phyloP scores from a whole-genome alignment of 139 green algal species.

The Coccomyxa sp. region DNA sequence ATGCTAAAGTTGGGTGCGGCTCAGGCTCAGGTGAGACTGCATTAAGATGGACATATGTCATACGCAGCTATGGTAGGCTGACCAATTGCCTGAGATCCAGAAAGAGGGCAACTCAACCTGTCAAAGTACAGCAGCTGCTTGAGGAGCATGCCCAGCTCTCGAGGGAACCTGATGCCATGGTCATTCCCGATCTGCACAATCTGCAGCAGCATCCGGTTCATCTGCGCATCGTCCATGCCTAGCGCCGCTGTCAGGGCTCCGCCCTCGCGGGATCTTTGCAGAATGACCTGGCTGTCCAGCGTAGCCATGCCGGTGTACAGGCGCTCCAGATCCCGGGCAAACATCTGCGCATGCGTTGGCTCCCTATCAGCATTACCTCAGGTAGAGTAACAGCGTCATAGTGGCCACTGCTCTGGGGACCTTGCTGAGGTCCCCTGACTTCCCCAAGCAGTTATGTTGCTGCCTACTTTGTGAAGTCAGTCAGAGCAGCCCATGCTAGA shows the following conservation, averaged over 20 bases:
- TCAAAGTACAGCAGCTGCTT: conserved; percentile 98
- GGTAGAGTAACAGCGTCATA: conserved; percentile 3
- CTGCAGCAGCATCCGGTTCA: conserved; percentile 76
- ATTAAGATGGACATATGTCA: too few relatives aligned
- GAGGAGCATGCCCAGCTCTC: conserved; percentile 94
- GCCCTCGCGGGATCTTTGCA: not conserved
- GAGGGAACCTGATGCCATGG: conserved; percentile 87
- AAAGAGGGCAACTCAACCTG: conserved; percentile 84
- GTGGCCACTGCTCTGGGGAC: not conserved
- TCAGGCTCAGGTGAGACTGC: too few relatives aligned
- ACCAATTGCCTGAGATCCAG: conserved; percentile 57
- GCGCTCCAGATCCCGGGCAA: conserved; percentile 64
- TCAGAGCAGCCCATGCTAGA: not conserved
- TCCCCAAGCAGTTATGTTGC: not conserved
- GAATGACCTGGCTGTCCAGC: conserved; percentile 29
- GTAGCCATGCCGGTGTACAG: conserved; percentile 56
- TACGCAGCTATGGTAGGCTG: too few relatives aligned
- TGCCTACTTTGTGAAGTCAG: not conserved
- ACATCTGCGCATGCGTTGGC: conserved; percentile 32
- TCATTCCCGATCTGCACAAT: conserved; percentile 80
- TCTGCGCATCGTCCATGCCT: conserved; percentile 68
- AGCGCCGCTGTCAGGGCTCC: conserved; percentile 46
- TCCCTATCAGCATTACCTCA: conserved; percentile 13
- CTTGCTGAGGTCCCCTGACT: too few relatives aligned
- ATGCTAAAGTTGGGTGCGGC: too few relatives aligned